These are phyloP conservation scores for Coccomyxa sp. DNA, from an alignment of 139 green algal genomes.

Conservation along the genomic window DNA sequence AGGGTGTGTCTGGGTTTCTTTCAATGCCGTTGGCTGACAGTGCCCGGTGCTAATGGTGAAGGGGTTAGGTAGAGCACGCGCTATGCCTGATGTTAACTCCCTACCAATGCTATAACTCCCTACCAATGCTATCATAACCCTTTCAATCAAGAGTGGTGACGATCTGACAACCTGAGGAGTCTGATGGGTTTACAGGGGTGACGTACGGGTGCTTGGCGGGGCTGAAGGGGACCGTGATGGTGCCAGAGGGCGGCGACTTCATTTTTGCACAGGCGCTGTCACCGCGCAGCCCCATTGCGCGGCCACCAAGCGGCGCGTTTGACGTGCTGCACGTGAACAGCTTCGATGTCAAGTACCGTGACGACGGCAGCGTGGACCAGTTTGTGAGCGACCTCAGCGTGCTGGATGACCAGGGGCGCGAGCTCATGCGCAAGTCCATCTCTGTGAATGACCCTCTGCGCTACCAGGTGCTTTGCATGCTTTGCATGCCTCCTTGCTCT, in stretches of 20 bases:
- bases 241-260: slow-evolving; percentile 46
- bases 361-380: slow-evolving; percentile 83
- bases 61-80: too few species aligned
- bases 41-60: too few species aligned
- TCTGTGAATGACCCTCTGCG: slow-evolving; percentile 93
- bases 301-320: slow-evolving; percentile 20
- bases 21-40: too few species aligned
- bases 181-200: slow-evolving; percentile 17
- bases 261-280: slow-evolving; percentile 30
- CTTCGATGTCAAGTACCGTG: slow-evolving; percentile 90
- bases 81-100: too few species aligned
- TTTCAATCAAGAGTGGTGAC: too few species aligned
- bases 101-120: too few species aligned
- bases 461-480: slow-evolving; percentile 18
- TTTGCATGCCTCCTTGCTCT: background rate
- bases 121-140: too few species aligned
- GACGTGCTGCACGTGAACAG: slow-evolving; percentile 76
- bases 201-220: slow-evolving; percentile 68
- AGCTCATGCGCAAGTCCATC: slow-evolving; percentile 69
- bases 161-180: too few species aligned
- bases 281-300: slow-evolving; percentile 20
- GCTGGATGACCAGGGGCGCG: slow-evolving; percentile 21
- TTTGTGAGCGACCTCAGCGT: slow-evolving; percentile 86
- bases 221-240: slow-evolving; percentile 75
- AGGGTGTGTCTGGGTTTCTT: too few species aligned